Evolutionary conservation across 139 green algal genomes (phyloP).

Genomic region (Limnomonas spitsbergensis): DNA sequence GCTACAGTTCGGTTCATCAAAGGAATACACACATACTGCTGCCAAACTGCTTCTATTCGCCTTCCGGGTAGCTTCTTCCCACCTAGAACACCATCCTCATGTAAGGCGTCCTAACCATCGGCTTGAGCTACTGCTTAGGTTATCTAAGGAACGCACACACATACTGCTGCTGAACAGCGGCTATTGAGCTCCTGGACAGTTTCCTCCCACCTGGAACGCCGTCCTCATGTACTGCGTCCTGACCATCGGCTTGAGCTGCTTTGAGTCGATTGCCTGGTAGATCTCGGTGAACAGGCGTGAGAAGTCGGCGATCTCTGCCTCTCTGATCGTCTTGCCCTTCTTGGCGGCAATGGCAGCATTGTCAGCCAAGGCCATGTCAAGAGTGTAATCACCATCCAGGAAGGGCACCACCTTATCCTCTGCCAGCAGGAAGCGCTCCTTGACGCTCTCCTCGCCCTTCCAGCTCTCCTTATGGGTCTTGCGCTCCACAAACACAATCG

Average conservation of each 20-base stretch:
- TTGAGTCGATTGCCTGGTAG: conserved; percentile 76
- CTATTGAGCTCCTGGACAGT: no score
- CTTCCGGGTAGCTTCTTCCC: no score
- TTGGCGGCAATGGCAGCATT: conserved; percentile 47
- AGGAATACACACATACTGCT: no score
- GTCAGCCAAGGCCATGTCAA: conserved; percentile 53
- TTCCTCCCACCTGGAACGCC: conserved; percentile 76
- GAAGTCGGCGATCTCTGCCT: conserved; percentile 65
- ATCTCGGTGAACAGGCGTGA: conserved; percentile 67
- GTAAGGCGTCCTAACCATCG: no score
- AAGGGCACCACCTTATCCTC: conserved; percentile 78
- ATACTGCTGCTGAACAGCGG: no score
- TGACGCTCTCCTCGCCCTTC: conserved; percentile 88
- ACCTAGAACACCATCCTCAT: no score
- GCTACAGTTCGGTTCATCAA: no score
- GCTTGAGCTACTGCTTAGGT: no score
- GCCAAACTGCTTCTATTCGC: no score
- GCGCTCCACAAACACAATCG: conserved; percentile 78
- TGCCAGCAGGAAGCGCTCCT: conserved; percentile 86
- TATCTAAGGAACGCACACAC: no score
- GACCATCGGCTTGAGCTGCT: conserved; percentile 85
- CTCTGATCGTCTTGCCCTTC: conserved; percentile 45
- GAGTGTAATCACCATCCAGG: conserved; percentile 73
- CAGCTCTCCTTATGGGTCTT: conserved; percentile 92
- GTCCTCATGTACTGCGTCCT: conserved; percentile 92